Percentiles rank a stretch among this genome's conserved stretches.
phyloP scores from a whole-genome alignment of 1,139 yeast species.

The Candida sanyaensis region DNA sequence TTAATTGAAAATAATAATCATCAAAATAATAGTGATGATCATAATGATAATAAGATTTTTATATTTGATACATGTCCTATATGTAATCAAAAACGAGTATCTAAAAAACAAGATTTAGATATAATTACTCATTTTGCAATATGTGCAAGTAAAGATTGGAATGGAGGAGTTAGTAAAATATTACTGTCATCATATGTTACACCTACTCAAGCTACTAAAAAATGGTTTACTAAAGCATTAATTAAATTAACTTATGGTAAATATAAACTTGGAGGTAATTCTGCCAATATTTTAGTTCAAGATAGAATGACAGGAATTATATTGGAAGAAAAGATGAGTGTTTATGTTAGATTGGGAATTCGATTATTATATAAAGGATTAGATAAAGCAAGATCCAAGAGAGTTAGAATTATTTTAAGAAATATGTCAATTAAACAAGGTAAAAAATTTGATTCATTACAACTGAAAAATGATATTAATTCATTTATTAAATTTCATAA shows the following conservation, averaged over 20 bases:
- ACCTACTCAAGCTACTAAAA: conserved; percentile 77
- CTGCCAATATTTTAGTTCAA: conserved; percentile 92
- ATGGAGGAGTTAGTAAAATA: conserved; percentile 63
- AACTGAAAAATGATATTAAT: conserved; percentile 65
- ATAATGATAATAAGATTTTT: conserved; percentile 39
- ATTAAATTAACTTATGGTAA: conserved; percentile 88
- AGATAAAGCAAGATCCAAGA: conserved; percentile 52
- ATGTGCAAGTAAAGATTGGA: conserved; percentile 81
- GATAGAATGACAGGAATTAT: conserved; percentile 87
- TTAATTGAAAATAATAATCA: conserved; percentile 15
- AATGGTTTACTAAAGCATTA: conserved; percentile 84
- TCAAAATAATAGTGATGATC: conserved; percentile 18
- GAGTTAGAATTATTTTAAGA: conserved; percentile 58
- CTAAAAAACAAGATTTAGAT: conserved; percentile 60
- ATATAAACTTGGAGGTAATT: conserved; percentile 83
- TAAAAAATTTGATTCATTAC: conserved; percentile 70
- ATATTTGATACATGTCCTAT: conserved; percentile 74
- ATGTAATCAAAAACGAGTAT: conserved; percentile 64
- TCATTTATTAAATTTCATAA: conserved; percentile 83
- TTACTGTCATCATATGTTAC: conserved; percentile 75
- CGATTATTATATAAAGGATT: conserved; percentile 79
- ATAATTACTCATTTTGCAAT: conserved; percentile 84
- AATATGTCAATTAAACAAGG: conserved; percentile 83
- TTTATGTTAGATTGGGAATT: conserved; percentile 85
- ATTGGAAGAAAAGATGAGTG: conserved; percentile 89